Percentiles rank a stretch among this genome's conserved stretches.
Evolutionary conservation across 768 basidiomycete species (phyloP).

Genomic region (Mycena haematopus): DNA sequence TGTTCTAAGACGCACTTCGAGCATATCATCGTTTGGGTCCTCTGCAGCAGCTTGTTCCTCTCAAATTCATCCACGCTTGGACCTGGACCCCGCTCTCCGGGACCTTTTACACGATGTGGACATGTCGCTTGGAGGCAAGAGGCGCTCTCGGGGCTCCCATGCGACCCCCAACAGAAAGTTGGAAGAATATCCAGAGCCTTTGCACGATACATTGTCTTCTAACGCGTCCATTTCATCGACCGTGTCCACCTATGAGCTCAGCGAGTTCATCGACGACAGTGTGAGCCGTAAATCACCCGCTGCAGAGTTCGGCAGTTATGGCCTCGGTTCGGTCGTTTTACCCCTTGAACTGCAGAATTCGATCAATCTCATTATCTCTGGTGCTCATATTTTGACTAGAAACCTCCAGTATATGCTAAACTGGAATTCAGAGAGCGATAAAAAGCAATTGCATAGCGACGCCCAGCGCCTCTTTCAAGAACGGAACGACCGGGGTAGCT

Average conservation of each 20-base stretch:
- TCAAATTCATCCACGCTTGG: slow-evolving; percentile 63
- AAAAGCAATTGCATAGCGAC: slow-evolving; percentile 68
- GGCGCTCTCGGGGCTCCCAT: slow-evolving; percentile 27
- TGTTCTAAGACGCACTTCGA: slow-evolving; percentile 12
- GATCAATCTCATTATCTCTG: slow-evolving; percentile 70
- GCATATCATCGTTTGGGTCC: slow-evolving; percentile 12
- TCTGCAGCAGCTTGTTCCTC: slow-evolving; percentile 13
- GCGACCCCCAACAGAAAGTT: slow-evolving; percentile 53
- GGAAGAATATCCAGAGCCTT: slow-evolving; percentile 49
- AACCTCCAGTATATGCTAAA: slow-evolving; percentile 19
- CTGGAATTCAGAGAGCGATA: slow-evolving; percentile 60
- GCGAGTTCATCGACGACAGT: slow-evolving; percentile 39
- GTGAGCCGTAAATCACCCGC: slow-evolving; percentile 74
- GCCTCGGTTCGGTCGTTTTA: slow-evolving; percentile 73
- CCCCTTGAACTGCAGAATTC: slow-evolving; percentile 74
- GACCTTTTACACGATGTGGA: slow-evolving; percentile 71
- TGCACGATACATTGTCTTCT: slow-evolving; percentile 5
- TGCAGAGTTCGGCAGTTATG: slow-evolving; percentile 78
- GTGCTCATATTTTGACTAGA: slow-evolving; percentile 43
- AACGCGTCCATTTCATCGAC: slow-evolving; percentile 29
- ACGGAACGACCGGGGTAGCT: slow-evolving; percentile 33
- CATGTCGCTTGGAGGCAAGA: slow-evolving; percentile 60
- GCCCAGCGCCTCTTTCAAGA: slow-evolving; percentile 73
- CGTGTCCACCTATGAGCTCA: slow-evolving; percentile 35
- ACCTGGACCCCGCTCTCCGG: slow-evolving; percentile 71